Base-by-base conservation (phyloP, 306 rosid species). In the Cicer chorassanicum region DNA sequence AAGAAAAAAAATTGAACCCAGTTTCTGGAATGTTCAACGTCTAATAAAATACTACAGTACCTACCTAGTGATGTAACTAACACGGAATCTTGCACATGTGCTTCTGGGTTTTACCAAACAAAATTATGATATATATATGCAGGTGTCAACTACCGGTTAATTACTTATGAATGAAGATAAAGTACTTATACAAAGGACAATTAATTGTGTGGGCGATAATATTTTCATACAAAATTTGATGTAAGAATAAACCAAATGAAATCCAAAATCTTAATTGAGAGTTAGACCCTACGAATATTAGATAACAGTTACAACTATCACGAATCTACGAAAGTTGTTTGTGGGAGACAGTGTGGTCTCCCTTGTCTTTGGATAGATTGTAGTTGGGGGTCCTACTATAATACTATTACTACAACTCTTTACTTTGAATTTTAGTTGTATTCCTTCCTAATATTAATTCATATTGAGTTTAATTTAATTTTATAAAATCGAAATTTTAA, bases 261-360 rank as follows among this genome's bases (percentile, higher is more conserved):
- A 8, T 16, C 38, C 8, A 55, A 16, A 53, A 55, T 55, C 10
- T 14, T 55, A 9, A 19, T 55, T 55, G 62, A 3, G 62, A 55
- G 2, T 55, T 55, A 18, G 62, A 55, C 63, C 63, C 63, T 56
- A 56, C 40, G 5, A 56, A 21, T 1, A 4, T 56, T 56, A 5
- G 40, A 21, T 57, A 57, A 57, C 64, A 1, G 64, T 57, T 57
- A 57, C 15, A 16, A 53, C 10, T 56, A 56, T 57, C 8, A 24
- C 12, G 39, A 10, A 56, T 11, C 21, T 18, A 55, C 62, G 24
- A 2, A 50, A 57, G 64, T 24, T 57, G 64, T 15, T 57, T 12
- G 64, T 57, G 41, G 64, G 41, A 57, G 40, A 57, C 64, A 57
- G 40, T 57, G 14, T 9, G 40, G 64, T 57, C 64, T 57, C 64